phyloP scores from a whole-genome alignment of 768 basidiomycete genomes.

The Leccinum olivaceopallidum region DNA sequence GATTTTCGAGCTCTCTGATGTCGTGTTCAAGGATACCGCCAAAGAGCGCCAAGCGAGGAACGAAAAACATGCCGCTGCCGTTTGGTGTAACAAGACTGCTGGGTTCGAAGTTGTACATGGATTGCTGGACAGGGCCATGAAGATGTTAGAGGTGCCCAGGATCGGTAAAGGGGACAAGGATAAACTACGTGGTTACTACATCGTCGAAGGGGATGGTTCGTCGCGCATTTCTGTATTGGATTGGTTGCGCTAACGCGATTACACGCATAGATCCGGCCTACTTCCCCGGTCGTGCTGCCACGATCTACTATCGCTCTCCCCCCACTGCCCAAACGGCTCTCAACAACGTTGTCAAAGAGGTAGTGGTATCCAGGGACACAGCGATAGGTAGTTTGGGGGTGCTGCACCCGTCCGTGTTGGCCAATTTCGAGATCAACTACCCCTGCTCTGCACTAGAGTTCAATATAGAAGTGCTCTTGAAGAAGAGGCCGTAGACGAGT shows the following conservation, averaged over 20 bases:
- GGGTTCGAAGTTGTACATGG: slow-evolving; percentile 98
- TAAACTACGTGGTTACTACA: slow-evolving; percentile 82
- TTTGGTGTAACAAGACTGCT: slow-evolving; percentile 96
- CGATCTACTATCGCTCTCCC: slow-evolving; percentile 79
- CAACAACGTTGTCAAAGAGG: slow-evolving; percentile 44
- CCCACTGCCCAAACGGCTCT: slow-evolving; percentile 31
- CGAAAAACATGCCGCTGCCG: slow-evolving; percentile 81
- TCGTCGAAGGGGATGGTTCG: slow-evolving; percentile 83
- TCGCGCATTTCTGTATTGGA: slow-evolving; percentile 4
- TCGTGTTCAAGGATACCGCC: slow-evolving; percentile 81
- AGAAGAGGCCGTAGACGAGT: slow-evolving; percentile 36
- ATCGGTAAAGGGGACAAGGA: slow-evolving; percentile 58
- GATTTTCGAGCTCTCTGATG: slow-evolving; percentile 92
- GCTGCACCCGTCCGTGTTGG: slow-evolving; percentile 87
- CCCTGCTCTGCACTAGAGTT: slow-evolving; percentile 97
- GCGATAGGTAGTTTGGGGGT: slow-evolving; percentile 91
- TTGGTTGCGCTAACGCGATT: slow-evolving; percentile 7
- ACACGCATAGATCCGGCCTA: slow-evolving; percentile 74
- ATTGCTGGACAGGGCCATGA: slow-evolving; percentile 92
- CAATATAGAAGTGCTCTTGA: slow-evolving; percentile 92
- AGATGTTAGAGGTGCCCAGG: slow-evolving; percentile 88
- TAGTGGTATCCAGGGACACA: slow-evolving; percentile 53
- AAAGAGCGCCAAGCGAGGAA: slow-evolving; percentile 87
- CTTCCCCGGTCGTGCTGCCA: slow-evolving; percentile 94
- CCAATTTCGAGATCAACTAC: slow-evolving; percentile 91